Percentiles rank a stretch among this genome's conserved stretches.
Conservation (phyloP, 208 protist species). For the Porcisia hertigi region DNA sequence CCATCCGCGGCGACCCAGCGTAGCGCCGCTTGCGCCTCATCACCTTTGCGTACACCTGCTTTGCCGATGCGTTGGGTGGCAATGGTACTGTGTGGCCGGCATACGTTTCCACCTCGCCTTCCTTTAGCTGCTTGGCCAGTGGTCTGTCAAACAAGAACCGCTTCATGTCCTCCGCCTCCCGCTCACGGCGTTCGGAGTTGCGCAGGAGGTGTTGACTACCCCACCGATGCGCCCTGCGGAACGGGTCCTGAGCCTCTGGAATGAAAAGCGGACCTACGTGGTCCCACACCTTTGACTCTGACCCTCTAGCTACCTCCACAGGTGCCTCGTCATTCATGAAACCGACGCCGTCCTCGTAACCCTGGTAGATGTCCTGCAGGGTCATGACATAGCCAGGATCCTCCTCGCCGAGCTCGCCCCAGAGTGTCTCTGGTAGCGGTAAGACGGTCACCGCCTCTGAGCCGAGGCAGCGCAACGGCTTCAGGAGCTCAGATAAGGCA, state of each 20-base stretch:
- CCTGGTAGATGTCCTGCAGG: slow-evolving; percentile 83
- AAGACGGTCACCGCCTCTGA: slow-evolving; percentile 60
- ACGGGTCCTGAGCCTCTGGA: slow-evolving; percentile 51
- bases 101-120: slow-evolving; percentile 72
- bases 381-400: slow-evolving; percentile 81
- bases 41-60: slow-evolving; percentile 71
- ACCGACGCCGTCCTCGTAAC: slow-evolving; percentile 78
- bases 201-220: slow-evolving; percentile 65
- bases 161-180: slow-evolving; percentile 54
- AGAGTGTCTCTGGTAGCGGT: slow-evolving; percentile 56
- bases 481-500: slow-evolving; percentile 82
- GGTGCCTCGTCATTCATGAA: slow-evolving; percentile 48
- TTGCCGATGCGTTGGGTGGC: slow-evolving; percentile 63
- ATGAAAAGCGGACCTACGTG: slow-evolving; percentile 65
- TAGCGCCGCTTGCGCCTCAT: slow-evolving; percentile 64
- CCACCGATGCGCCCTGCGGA: slow-evolving; percentile 59
- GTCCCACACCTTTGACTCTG: slow-evolving; percentile 60
- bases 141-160: slow-evolving; percentile 68
- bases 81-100: slow-evolving; percentile 82
- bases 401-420: slow-evolving; percentile 49
- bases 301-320: slow-evolving; percentile 20
- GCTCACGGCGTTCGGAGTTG: slow-evolving; percentile 59
- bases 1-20: slow-evolving; percentile 56
- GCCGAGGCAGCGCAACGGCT: slow-evolving; percentile 64
- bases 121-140: slow-evolving; percentile 54